Evolutionary conservation across 140 eudicot genomes (phyloP), one percentile per base, ranked within the genome.

Genomic region (Oenanthe javanica): DNA sequence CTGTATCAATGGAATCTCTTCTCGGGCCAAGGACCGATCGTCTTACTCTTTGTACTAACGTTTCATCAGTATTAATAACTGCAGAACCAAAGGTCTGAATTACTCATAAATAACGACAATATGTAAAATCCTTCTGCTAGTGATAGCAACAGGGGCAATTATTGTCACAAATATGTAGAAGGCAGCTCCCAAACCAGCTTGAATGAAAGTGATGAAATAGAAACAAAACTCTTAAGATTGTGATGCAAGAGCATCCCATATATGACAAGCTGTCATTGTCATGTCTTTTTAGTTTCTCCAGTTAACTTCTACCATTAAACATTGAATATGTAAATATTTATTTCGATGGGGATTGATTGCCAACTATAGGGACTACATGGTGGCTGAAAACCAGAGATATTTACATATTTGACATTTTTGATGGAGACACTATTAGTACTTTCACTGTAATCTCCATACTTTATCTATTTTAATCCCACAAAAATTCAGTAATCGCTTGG

Each of bases 291-390:
- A 14, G 59, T 15, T 54, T 54, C n/a, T 54, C 5, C 61, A n/a
- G 19, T 55, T 18, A 19, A 19, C 5, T 55, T 55, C 6, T 4
- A 19, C 64, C 25, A 18, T 18, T 0, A 2, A 19, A 4, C 10
- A 19, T 5, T 6, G 4, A 1, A 51, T 13, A 16, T 18, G 3
- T 51, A 57, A 31, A 31, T 31, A 31, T 31, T 31, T 19, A 19
- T 63, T 23, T n/a, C 15, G 38, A 63, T 63, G 15, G 70, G 23
- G 70, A 61, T 63, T 23, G 36, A 23, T 63, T 63, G 69, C 69
- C 69, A n/a, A 61, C 69, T 61, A 61, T 61, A n/a, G 69, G 70
- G 70, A 23, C 70, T 42, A 42, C 38, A 63, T 63, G 70, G 69
- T 61, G 36, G 38, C 38, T 63, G 36, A 8, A 6, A n/a, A 63